These are phyloP conservation scores for Hypseocharis bilobata DNA, from an alignment of 441 rosid species.

Conservation along the genomic window DNA sequence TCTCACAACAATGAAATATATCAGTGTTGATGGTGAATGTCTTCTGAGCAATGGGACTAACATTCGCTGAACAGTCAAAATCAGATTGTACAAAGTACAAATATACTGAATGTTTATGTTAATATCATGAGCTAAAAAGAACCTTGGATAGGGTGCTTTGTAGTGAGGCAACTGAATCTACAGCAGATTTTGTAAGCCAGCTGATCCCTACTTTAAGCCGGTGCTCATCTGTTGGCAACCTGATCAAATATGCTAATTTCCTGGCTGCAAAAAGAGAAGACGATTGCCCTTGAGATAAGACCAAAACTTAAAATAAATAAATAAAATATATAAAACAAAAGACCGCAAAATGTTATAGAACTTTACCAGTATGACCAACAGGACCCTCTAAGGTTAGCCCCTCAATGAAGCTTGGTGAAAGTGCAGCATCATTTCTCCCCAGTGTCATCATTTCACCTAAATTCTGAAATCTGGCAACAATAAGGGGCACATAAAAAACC, in stretches of 20 bases:
- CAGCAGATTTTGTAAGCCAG: constrained; percentile 72
- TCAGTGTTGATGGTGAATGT: not conserved
- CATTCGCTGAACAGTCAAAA: not conserved
- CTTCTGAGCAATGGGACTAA: not conserved
- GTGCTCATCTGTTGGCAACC: constrained; percentile 89
- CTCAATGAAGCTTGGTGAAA: constrained; percentile 78
- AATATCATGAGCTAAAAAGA: constrained; percentile 22
- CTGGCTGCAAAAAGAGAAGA: constrained; percentile 41
- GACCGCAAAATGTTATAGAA: not conserved
- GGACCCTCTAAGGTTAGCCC: constrained; percentile 85
- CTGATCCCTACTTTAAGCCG: constrained; percentile 78
- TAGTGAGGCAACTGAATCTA: constrained; percentile 64
- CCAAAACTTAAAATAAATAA: not conserved
- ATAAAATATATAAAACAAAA: not conserved
- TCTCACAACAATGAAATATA: too few species aligned
- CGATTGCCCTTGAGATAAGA: not conserved
- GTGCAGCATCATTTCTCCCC: constrained; percentile 74
- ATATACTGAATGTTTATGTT: not conserved
- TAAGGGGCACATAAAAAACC: not conserved
- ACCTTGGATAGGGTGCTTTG: constrained; percentile 59
- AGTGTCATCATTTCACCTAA: constrained; percentile 94
- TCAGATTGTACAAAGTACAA: not conserved
- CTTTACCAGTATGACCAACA: constrained; percentile 69
- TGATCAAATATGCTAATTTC: constrained; percentile 67
- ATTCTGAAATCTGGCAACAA: constrained; percentile 62